Evolutionary conservation across 768 basidiomycete genomes (phyloP).

Genomic region (Cantharellus anzutake): DNA sequence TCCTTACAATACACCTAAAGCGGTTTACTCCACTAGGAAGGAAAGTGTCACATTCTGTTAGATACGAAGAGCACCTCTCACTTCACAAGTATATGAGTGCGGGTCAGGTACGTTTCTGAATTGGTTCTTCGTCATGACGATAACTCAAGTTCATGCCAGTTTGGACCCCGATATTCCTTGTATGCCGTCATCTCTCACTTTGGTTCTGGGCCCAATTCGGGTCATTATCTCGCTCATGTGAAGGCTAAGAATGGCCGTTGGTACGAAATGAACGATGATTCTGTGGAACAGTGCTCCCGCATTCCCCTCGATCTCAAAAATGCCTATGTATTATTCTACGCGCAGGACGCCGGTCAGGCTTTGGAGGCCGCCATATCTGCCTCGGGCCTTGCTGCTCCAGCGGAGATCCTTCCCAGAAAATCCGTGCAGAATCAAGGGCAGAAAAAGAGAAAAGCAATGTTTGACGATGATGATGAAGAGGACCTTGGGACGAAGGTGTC

Average conservation of each 20-base stretch:
- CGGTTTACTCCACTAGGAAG: slow-evolving; percentile 81
- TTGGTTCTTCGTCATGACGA: not conserved
- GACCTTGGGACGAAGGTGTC: not conserved
- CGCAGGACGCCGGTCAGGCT: slow-evolving; percentile 15
- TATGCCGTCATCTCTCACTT: slow-evolving; percentile 90
- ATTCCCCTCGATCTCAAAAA: slow-evolving; percentile 46
- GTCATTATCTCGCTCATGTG: slow-evolving; percentile 85
- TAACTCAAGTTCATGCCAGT: slow-evolving; percentile 11
- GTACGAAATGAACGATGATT: slow-evolving; percentile 92
- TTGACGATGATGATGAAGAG: slow-evolving; percentile 3
- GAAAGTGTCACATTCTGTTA: slow-evolving; percentile 60
- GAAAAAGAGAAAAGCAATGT: not conserved
- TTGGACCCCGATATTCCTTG: slow-evolving; percentile 62
- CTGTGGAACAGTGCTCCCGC: slow-evolving; percentile 26
- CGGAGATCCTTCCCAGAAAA: not conserved
- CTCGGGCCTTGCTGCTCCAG: not conserved
- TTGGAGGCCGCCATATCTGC: not conserved
- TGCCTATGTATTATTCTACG: slow-evolving; percentile 88
- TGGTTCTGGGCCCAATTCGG: slow-evolving; percentile 82
- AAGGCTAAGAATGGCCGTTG: slow-evolving; percentile 50
- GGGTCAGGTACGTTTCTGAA: slow-evolving; percentile 24
- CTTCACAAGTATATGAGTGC: slow-evolving; percentile 72
- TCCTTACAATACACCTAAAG: slow-evolving; percentile 87
- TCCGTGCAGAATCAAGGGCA: not conserved
- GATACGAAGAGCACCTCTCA: slow-evolving; percentile 59